Conservation (phyloP, 1,284 basidiomycete genomes). For the Malassezia furfur region DNA sequence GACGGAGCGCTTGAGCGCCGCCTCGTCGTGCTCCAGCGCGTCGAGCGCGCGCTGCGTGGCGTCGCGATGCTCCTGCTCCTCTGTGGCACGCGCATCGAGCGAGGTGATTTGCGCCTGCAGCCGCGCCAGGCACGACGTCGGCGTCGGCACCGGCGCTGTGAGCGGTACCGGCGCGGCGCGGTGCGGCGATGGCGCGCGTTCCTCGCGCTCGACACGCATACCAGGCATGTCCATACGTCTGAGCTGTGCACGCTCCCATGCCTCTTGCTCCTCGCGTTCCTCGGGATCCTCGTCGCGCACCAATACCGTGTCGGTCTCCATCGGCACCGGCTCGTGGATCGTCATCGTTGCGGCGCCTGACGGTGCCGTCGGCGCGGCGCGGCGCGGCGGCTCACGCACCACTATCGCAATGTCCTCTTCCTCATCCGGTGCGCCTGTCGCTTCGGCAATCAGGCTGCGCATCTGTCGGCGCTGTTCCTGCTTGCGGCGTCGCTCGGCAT, state of each 20-base stretch:
- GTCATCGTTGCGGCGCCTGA: background rate
- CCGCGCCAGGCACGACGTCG: slow-evolving; percentile 25
- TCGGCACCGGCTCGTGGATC: background rate
- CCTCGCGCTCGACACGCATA: background rate
- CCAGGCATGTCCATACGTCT: slow-evolving; percentile 19
- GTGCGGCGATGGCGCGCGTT: slow-evolving; percentile 25
- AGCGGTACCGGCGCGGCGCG: slow-evolving; percentile 26
- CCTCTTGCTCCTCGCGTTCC: slow-evolving; percentile 57
- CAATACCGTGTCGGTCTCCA: background rate
- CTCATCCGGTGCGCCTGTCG: slow-evolving; percentile 19
- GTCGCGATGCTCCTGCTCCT: slow-evolving; percentile 17
- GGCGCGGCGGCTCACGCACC: slow-evolving; percentile 8
- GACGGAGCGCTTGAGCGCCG: slow-evolving; percentile 26
- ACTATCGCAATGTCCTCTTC: slow-evolving; percentile 19
- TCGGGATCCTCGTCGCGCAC: slow-evolving; percentile 65
- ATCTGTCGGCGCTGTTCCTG: slow-evolving; percentile 23
- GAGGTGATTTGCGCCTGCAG: slow-evolving; percentile 19
- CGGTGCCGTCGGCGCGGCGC: background rate
- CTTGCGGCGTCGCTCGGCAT: slow-evolving; percentile 21
- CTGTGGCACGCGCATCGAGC: slow-evolving; percentile 20
- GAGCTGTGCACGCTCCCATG: slow-evolving; percentile 35
- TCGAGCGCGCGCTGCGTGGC: slow-evolving; percentile 20
- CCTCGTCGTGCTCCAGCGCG: slow-evolving; percentile 23
- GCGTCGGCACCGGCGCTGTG: slow-evolving; percentile 27
- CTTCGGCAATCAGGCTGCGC: slow-evolving; percentile 8